Percentiles rank a stretch among this genome's conserved stretches.
Conservation (phyloP, 768 basidiomycete genomes). For the Russula vinacea region DNA sequence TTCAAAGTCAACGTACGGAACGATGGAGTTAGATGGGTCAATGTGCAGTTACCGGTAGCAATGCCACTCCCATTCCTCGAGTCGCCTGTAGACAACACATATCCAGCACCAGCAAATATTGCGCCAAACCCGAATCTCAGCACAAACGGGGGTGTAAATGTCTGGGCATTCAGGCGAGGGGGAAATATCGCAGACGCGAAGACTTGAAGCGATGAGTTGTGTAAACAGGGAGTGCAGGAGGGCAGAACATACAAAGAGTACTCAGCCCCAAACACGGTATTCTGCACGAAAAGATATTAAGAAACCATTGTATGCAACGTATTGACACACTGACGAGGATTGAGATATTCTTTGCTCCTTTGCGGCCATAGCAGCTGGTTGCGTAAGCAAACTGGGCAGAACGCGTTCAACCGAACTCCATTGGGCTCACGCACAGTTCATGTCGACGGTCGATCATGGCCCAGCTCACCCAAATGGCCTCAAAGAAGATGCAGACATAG, state of each 20-base stretch:
- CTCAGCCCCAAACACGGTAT: conserved; percentile 36
- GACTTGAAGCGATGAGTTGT: conserved; percentile 34
- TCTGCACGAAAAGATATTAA: conserved; percentile 13
- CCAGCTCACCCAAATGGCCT: conserved; percentile 7
- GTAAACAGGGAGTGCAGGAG: not conserved
- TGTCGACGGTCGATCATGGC: conserved; percentile 18
- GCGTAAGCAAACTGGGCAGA: conserved; percentile 9
- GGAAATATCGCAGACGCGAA: conserved; percentile 40
- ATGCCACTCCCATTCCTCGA: conserved; percentile 46
- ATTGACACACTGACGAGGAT: conserved; percentile 28
- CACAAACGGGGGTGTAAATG: conserved; percentile 43
- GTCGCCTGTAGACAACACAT: conserved; percentile 43
- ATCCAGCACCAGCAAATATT: conserved; percentile 46
- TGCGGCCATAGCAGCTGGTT: conserved; percentile 1
- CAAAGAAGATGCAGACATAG: not conserved
- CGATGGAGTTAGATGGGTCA: not conserved
- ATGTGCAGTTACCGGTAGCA: conserved; percentile 36
- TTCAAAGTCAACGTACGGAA: not conserved
- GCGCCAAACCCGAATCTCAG: conserved; percentile 45
- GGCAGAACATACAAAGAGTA: conserved; percentile 37
- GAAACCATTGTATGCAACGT: not conserved
- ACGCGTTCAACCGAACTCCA: conserved; percentile 3
- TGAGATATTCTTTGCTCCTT: conserved; percentile 25
- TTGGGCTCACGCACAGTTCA: conserved; percentile 4
- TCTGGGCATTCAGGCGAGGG: conserved; percentile 34